Evolutionary conservation across 2,329 filamentous ascomycete genomes (phyloP).

Genomic region (Colletotrichum sp.): DNA sequence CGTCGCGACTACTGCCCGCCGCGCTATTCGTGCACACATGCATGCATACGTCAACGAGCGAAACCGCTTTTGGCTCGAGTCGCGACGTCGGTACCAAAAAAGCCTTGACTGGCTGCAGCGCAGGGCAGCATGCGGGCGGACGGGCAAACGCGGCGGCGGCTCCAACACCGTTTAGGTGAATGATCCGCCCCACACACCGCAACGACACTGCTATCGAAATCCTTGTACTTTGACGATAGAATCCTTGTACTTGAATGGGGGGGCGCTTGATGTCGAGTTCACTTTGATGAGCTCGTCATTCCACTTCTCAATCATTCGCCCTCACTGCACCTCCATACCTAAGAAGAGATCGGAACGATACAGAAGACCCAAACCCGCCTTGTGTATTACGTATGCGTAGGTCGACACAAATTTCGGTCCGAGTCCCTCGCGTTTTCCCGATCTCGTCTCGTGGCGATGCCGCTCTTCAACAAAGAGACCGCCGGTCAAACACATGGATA

Average conservation of each 20-base stretch:
- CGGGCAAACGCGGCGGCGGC: background rate
- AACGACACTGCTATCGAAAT: background rate
- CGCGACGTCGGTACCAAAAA: slow-evolving; percentile 13
- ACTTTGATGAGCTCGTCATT: background rate
- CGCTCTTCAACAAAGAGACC: background rate
- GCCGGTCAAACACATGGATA: background rate
- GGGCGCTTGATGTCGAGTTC: background rate
- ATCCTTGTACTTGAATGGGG: background rate
- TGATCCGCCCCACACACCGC: background rate
- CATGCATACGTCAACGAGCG: slow-evolving; percentile 12
- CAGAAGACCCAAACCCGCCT: background rate
- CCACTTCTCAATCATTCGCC: background rate
- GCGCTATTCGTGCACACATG: slow-evolving; percentile 5
- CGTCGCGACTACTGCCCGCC: background rate
- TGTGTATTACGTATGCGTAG: background rate
- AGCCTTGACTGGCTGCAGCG: background rate
- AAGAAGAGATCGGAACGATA: background rate
- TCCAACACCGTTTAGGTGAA: background rate
- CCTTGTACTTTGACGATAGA: background rate
- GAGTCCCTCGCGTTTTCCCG: background rate
- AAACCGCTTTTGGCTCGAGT: slow-evolving; percentile 18
- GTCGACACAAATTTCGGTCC: background rate
- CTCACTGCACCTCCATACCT: background rate
- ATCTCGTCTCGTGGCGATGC: background rate
- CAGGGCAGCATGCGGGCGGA: background rate